A percentile compares a stretch with the other conserved stretches of the same genome.
Conservation (phyloP, 1,284 basidiomycete species). For the Moesziomyces sp. region DNA sequence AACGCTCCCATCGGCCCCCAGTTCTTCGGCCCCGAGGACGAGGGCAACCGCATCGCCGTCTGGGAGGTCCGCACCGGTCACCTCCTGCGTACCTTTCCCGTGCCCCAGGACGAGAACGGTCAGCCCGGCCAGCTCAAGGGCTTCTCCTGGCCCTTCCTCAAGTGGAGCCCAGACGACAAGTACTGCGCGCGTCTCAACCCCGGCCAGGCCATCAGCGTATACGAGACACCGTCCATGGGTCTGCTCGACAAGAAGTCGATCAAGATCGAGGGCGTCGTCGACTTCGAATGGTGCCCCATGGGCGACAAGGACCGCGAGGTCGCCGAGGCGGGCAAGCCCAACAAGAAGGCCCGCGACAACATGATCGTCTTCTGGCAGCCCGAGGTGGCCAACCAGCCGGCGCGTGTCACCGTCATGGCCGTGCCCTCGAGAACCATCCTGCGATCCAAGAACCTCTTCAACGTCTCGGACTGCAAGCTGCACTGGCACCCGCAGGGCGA, state of each 20-base stretch:
- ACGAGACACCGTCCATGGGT: constrained; percentile 93
- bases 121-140: constrained; percentile 73
- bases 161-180: constrained; percentile 98
- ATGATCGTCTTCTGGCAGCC: constrained; percentile 98
- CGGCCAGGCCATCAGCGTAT: constrained; percentile 92
- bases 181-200: constrained; percentile 89
- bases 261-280: constrained; percentile 97
- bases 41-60: constrained; percentile 95
- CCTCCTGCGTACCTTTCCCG: constrained; percentile 90
- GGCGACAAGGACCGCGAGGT: constrained; percentile 81
- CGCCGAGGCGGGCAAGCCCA: constrained; percentile 66
- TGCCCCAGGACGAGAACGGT: constrained; percentile 67
- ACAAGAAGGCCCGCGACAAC: constrained; percentile 78
- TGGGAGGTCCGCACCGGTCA: constrained; percentile 97
- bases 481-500: constrained; percentile 99
- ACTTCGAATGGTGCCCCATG: constrained; percentile 98
- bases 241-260: constrained; percentile 96
- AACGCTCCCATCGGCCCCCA: constrained; percentile 73
- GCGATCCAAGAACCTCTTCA: constrained; percentile 97
- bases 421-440: constrained; percentile 87
- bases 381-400: constrained; percentile 93
- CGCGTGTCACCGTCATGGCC: constrained; percentile 89
- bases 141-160: constrained; percentile 87
- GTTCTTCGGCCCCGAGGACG: constrained; percentile 91
- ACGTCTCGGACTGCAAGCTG: constrained; percentile 97